Conservation (phyloP, 106 monocot genomes). For the Dendrobium officinale region DNA sequence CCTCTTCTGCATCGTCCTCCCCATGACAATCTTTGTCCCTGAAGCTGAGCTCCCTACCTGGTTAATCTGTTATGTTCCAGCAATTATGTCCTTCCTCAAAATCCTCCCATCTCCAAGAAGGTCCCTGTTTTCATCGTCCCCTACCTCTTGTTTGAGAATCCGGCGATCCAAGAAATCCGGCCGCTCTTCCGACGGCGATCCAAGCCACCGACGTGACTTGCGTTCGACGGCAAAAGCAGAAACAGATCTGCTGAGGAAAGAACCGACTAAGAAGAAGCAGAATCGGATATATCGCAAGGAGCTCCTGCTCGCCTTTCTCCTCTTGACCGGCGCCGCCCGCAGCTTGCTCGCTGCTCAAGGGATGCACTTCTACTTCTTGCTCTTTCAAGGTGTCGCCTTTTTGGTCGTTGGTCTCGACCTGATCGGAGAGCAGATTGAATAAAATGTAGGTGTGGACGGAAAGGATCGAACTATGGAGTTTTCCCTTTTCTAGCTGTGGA, state of each 20-base stretch:
- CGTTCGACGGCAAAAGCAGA: conserved; percentile 24
- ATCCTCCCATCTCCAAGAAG: conserved; percentile 56
- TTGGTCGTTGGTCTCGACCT: conserved; percentile 67
- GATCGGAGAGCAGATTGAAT: conserved; percentile 66
- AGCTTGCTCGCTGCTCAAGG: conserved; percentile 80
- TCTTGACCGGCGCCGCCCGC: conserved; percentile 62
- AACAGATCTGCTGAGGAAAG: background rate
- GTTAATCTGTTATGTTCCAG: conserved; percentile 86
- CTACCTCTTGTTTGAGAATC: conserved; percentile 82
- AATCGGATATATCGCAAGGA: conserved; percentile 82
- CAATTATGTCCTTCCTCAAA: conserved; percentile 69
- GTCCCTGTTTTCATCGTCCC: conserved; percentile 54
- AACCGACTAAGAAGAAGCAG: conserved; percentile 49
- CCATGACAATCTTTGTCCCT: conserved; percentile 86
- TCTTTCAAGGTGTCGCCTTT: conserved; percentile 80
- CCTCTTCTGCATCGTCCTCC: conserved; percentile 83
- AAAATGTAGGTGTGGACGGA: background rate
- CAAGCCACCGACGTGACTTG: conserved; percentile 31
- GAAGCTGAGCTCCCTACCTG: conserved; percentile 77
- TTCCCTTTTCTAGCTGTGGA: conserved; percentile 26
- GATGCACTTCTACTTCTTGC: conserved; percentile 84
- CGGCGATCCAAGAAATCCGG: conserved; percentile 56
- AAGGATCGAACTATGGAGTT: background rate
- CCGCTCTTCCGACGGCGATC: conserved; percentile 66
- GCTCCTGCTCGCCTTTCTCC: conserved; percentile 55